These are phyloP conservation scores for Globisporangium acanthophoron DNA, from an alignment of 352 stramenopile species.

Conservation along the genomic window DNA sequence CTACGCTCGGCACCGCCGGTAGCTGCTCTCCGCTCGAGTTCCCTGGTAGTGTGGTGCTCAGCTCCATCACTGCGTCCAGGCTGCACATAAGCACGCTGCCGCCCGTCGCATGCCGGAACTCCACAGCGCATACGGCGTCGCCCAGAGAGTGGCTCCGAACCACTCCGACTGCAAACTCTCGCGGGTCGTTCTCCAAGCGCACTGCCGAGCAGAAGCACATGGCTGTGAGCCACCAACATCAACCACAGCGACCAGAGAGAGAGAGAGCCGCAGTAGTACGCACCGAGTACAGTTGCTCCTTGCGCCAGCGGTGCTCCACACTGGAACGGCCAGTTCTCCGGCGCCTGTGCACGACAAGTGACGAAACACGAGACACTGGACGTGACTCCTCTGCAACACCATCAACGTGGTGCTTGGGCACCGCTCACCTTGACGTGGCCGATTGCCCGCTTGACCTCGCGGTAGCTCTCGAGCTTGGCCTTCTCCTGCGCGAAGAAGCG, in stretches of 20 bases:
- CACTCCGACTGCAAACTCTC: constrained; percentile 29
- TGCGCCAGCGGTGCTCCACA: constrained; percentile 11
- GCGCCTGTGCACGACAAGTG: background rate
- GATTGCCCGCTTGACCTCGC: constrained; percentile 29
- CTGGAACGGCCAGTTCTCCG: constrained; percentile 10
- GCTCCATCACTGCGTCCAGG: constrained; percentile 54
- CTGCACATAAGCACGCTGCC: constrained; percentile 26
- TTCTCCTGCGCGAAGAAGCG: constrained; percentile 68
- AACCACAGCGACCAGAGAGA: background rate
- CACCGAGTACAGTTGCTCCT: constrained; percentile 30
- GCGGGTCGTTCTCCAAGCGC: constrained; percentile 24
- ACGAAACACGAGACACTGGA: too few relatives aligned
- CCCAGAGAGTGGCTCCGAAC: constrained; percentile 22
- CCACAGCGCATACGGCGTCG: constrained; percentile 30
- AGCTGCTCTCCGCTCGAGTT: background rate
- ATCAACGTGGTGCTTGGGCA: background rate
- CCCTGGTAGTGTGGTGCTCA: constrained; percentile 5
- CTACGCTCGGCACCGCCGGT: too few relatives aligned
- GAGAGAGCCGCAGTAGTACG: constrained; percentile 3
- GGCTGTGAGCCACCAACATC: background rate
- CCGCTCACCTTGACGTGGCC: background rate
- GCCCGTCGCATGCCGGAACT: constrained; percentile 18
- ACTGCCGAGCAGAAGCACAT: constrained; percentile 14
- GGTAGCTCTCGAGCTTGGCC: constrained; percentile 57
- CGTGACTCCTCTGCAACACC: too few relatives aligned